These are phyloP conservation scores for Boletales sp. DNA, from an alignment of 768 basidiomycete genomes.

Conservation along the genomic window DNA sequence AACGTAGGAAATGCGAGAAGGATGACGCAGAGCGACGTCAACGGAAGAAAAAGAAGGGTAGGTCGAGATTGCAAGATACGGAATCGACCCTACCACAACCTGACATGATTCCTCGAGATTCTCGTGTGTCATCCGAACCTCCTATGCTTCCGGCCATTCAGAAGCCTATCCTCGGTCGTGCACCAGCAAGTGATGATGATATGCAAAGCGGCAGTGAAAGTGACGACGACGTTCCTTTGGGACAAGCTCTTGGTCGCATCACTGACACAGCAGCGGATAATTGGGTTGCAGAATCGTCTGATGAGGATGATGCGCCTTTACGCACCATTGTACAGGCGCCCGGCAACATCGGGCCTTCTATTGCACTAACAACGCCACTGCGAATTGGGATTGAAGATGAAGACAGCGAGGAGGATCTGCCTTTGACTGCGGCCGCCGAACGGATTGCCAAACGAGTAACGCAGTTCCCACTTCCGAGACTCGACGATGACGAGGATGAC, in stretches of 20 bases:
- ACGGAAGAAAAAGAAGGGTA: slow-evolving; percentile 39
- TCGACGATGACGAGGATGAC: slow-evolving; percentile 47
- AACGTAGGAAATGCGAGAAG: slow-evolving; percentile 42
- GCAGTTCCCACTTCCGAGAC: slow-evolving; percentile 18
- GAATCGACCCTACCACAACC: slow-evolving; percentile 22
- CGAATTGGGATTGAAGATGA: slow-evolving; percentile 29
- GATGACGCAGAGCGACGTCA: slow-evolving; percentile 38
- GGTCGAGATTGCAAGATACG: slow-evolving; percentile 47
- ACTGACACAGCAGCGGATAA: slow-evolving; percentile 24
- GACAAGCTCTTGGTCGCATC: slow-evolving; percentile 13
- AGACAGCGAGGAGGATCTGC: slow-evolving; percentile 79
- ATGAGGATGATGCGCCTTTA: slow-evolving; percentile 52
- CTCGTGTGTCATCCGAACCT: slow-evolving; percentile 18
- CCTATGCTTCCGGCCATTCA: slow-evolving; percentile 35
- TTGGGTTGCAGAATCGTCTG: slow-evolving; percentile 60
- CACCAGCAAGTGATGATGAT: slow-evolving; percentile 36
- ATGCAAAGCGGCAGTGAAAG: slow-evolving; percentile 53
- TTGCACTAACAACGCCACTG: neutral
- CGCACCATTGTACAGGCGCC: slow-evolving; percentile 59
- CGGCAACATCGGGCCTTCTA: slow-evolving; percentile 33
- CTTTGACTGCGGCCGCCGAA: slow-evolving; percentile 61
- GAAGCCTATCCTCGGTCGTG: slow-evolving; percentile 29
- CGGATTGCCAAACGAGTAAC: slow-evolving; percentile 49
- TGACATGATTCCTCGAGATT: slow-evolving; percentile 29
- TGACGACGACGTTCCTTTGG: slow-evolving; percentile 31